A percentile compares a stretch with the other conserved stretches of the same genome.
phyloP scores from a whole-genome alignment of 2,329 filamentous ascomycete genomes.

The Colletotrichum cuscutae region DNA sequence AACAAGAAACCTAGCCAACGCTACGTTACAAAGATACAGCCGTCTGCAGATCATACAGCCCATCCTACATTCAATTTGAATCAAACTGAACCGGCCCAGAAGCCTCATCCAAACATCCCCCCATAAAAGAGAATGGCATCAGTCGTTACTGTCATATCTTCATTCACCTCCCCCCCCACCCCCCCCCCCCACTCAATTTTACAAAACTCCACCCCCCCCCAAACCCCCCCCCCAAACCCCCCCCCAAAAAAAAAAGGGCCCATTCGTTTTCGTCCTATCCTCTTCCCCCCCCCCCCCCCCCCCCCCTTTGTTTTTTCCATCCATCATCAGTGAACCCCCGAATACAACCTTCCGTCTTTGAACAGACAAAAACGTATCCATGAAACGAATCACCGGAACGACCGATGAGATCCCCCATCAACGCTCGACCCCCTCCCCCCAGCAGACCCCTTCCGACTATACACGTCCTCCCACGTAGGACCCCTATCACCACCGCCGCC shows the following conservation, averaged over 20 bases:
- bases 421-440: background rate
- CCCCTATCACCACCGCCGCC: background rate
- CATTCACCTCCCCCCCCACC: background rate
- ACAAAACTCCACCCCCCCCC: too few relatives aligned
- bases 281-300: too few relatives aligned
- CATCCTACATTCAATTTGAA: background rate
- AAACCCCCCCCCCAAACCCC: too few relatives aligned
- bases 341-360: background rate
- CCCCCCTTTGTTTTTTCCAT: background rate
- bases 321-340: background rate
- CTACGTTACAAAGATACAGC: background rate
- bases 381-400: conserved; percentile 9
- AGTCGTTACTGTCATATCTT: background rate
- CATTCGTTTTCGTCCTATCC: too few relatives aligned
- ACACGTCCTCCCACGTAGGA: conserved; percentile 24
- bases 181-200: too few relatives aligned
- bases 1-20: background rate
- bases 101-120: background rate
- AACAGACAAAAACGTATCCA: background rate
- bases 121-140: background rate
- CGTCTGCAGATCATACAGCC: background rate
- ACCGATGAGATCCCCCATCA: conserved; percentile 8
- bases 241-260: too few relatives aligned
- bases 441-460: background rate
- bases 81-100: background rate